These are phyloP conservation scores for Penicillium brasilianum DNA, from an alignment of 2,329 filamentous ascomycete species.

Conservation along the genomic window DNA sequence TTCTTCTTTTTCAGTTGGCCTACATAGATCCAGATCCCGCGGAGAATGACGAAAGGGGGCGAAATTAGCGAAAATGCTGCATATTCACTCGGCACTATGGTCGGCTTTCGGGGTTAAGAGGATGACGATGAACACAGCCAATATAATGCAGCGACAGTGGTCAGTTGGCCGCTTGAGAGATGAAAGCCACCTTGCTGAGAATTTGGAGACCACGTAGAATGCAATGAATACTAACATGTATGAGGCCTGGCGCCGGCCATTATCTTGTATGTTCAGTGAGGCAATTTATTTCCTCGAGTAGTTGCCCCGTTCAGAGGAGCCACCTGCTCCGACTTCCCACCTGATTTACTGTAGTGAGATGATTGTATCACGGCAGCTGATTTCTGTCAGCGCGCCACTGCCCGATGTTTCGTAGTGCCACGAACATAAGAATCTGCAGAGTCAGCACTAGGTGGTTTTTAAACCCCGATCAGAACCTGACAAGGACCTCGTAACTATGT, in stretches of 20 bases:
- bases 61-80: background rate
- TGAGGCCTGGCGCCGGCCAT: background rate
- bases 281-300: background rate
- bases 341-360: background rate
- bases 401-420: background rate
- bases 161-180: background rate
- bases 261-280: background rate
- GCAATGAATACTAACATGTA: background rate
- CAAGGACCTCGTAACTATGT: background rate
- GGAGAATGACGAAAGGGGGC: background rate
- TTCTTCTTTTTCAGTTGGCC: background rate
- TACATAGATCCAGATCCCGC: background rate
- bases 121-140: background rate
- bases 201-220: background rate
- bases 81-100: background rate
- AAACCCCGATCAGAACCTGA: background rate
- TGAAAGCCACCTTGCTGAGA: background rate
- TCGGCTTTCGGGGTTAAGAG: conserved; percentile 4
- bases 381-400: background rate
- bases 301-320: background rate
- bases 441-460: background rate
- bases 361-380: background rate
- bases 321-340: background rate
- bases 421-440: background rate
- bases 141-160: background rate